Base-by-base conservation (phyloP, 2,329 filamentous ascomycete species). In the Conoideocrella luteorostrata region DNA sequence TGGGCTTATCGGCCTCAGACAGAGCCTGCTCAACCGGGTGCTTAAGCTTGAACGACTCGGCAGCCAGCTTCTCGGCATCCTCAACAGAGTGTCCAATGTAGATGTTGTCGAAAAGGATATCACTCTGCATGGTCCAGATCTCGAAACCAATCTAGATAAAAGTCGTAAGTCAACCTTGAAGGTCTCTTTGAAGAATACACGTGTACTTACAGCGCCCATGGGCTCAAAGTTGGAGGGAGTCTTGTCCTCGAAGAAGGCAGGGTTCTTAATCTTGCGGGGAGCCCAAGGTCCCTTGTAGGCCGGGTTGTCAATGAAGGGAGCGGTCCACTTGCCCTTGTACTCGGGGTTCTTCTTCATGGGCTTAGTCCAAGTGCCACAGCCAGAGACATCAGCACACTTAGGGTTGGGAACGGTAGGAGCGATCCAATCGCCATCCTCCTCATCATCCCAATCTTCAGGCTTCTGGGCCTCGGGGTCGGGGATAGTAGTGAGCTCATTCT, bases 51-150 rank as follows among this genome's bases (percentile, higher is more conserved):
- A 90, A 98, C 44, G 88, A 88, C 78, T 95, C 88, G 52, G 85
- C 77, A 58, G 88, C 86, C 61, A 98, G 76, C 72, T 90, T 86
- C 68, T 86, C 82, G 50, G 93, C 93, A 56, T 98, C 93, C 62
- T 88, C 88, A 56, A 93, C 67, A 17, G 91, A 97, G 82, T 98
- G 93, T 52, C 93, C 93, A 65, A 98, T 89, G 80, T 97, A 98
- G 77, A 98, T 94, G 83, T 98, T 98, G 81, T 97, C 88, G 60
- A 98, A 97, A 60, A 96, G 84, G 58, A 98, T 97, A 64, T 96
- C 86, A 67, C 83, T 95, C 73, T 96, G 91, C 93, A 98, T 98
- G 60, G 93, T 97, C 93, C 93, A 98, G 72, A 98, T 91, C 71
- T 98, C 93, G 62, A 97, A 97, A 58, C 93, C 93, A 71, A 97